These are phyloP conservation scores for Komagataella pastoris DNA, from an alignment of 805 yeast species.

Conservation along the genomic window DNA sequence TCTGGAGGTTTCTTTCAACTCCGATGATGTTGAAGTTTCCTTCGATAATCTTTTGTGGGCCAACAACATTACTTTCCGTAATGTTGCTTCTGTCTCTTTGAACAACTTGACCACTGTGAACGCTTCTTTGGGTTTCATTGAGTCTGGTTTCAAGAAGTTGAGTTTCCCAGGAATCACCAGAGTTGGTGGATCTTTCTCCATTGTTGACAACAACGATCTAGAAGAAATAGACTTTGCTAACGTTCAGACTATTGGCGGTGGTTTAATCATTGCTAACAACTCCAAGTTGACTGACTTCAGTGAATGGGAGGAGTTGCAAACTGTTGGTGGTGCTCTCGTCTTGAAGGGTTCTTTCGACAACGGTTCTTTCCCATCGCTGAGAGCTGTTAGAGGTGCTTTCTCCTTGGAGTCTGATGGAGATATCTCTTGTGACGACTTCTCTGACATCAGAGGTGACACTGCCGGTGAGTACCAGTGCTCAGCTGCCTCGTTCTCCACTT, in stretches of 20 bases:
- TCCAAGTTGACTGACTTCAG: constrained; percentile 46
- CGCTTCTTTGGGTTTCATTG: constrained; percentile 71
- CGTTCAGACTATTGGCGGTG: constrained; percentile 79
- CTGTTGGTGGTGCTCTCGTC: constrained; percentile 82
- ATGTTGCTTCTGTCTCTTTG: constrained; percentile 61
- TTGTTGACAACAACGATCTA: constrained; percentile 64
- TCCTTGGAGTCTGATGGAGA: constrained; percentile 61
- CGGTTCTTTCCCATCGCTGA: constrained; percentile 63
- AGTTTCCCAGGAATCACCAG: constrained; percentile 38
- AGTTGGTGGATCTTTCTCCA: constrained; percentile 73
- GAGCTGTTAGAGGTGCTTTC: constrained; percentile 88
- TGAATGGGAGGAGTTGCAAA: constrained; percentile 61
- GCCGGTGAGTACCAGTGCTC: constrained; percentile 47
- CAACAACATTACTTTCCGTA: constrained; percentile 77
- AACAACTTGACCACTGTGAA: constrained; percentile 57
- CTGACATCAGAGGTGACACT: constrained; percentile 71
- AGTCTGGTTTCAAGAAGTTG: constrained; percentile 49
- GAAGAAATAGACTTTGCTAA: constrained; percentile 53
- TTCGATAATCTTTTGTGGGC: constrained; percentile 73
- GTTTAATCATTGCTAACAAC: constrained; percentile 84
- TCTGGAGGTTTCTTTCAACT: constrained; percentile 76
- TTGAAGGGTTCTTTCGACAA: constrained; percentile 70
- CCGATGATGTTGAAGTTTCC: constrained; percentile 55
- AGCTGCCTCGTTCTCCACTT: constrained; percentile 41
- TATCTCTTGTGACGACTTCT: constrained; percentile 71